Base-by-base conservation (phyloP, 2,329 filamentous ascomycete genomes). In the Calonectria pseudoturangicola region DNA sequence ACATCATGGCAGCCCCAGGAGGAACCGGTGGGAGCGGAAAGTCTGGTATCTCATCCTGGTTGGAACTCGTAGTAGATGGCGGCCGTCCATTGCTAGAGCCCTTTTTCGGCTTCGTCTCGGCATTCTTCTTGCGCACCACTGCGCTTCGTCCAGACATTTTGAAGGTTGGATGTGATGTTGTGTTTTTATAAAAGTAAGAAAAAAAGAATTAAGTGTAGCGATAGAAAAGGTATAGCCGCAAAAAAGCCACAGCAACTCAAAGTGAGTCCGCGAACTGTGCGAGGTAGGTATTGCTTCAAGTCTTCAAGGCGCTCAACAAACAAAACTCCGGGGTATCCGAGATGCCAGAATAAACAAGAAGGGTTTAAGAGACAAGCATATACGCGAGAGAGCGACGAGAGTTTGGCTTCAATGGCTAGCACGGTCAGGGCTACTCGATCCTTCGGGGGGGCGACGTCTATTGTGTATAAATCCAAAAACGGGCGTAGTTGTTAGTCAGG, bases 111-210 rank as follows among this genome's bases (percentile, higher is more conserved):
- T 86, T 87, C 30, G 86, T 83, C 70, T 90, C 87, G 0, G 87
- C 89, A 75, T 89, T 89, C 83, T 90, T 90, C 80, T 90, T 90
- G 78, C 89, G 88, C 79, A 90, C 89, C 76, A 89, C 86, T 39
- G 89, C 89, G 81, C 89, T 91, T 68, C 89, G 85, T 72, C 89
- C 89, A 8, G 89, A 91, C 89, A 91, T 91, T 68, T 48, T 73
- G 58, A 45, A 6, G 27, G 58, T 71, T 21, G 18, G 16, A 27
- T 28, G 43, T 60, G 64, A 21, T 16, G 41, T 27, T 0, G 33
- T 13, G 36, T 21, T 43, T 64, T 28, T 25, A 30, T 18, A 45
- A 39, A n/a, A 16, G 41, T 8, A 30, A 28, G 30, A 27, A 25
- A 43, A 13, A 36, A 33, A 33, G 30, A 33, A 33, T 21, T 21